phyloP scores from a whole-genome alignment of 2,329 filamentous ascomycete species.

The Penicillium sp. region DNA sequence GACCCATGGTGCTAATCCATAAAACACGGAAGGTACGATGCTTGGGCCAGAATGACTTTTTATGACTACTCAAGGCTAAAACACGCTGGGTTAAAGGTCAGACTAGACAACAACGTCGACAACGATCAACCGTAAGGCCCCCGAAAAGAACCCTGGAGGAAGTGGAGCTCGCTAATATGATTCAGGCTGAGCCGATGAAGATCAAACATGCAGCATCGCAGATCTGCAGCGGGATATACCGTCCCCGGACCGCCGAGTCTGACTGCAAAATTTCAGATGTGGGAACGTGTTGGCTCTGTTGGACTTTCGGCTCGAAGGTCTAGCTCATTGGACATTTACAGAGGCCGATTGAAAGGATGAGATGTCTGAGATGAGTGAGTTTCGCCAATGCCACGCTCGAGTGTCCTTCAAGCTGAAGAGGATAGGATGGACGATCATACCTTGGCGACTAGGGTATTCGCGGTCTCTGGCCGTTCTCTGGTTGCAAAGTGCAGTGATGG shows the following conservation, averaged over 20 bases:
- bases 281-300: not conserved
- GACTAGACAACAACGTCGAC: not conserved
- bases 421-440: not conserved
- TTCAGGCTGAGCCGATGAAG: not conserved
- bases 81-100: no score
- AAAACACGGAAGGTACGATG: no score
- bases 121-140: not conserved
- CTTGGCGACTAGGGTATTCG: not conserved
- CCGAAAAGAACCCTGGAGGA: not conserved
- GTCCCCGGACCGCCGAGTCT: not conserved
- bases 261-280: not conserved
- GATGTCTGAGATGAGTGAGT: not conserved
- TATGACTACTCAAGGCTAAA: no score
- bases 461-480: not conserved
- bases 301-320: not conserved
- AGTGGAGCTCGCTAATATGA: not conserved
- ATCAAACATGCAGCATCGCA: not conserved
- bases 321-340: not conserved
- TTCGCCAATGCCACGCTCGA: not conserved
- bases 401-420: not conserved
- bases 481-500: not conserved
- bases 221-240: not conserved
- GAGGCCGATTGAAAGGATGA: no score
- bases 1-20: no score
- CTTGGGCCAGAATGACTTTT: no score